Conservation (phyloP, 2,329 filamentous ascomycete species). For the Apiospora hydei region DNA sequence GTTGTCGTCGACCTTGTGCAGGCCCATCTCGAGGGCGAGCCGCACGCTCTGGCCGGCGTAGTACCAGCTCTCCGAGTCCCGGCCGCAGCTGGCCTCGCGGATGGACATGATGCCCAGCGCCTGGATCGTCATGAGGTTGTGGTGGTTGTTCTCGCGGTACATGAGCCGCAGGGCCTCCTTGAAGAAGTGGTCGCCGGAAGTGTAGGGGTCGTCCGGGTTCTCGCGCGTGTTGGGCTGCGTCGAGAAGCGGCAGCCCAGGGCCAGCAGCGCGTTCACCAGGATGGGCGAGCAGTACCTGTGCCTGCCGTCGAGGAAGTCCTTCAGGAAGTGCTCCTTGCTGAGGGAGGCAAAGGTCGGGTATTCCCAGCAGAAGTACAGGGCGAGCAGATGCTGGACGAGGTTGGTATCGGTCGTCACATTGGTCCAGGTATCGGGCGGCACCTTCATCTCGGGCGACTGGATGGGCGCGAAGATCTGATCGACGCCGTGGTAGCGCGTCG, state of each 20-base stretch:
- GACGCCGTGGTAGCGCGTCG: constrained; percentile 47
- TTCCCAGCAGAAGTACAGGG: constrained; percentile 77
- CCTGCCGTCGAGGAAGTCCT: constrained; percentile 67
- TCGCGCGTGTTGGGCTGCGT: constrained; percentile 68
- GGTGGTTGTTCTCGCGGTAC: constrained; percentile 62
- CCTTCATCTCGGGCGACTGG: constrained; percentile 51
- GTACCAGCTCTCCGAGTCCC: constrained; percentile 76
- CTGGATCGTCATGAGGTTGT: constrained; percentile 74
- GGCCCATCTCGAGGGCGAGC: constrained; percentile 74
- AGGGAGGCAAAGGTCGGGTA: constrained; percentile 78
- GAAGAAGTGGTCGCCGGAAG: constrained; percentile 78
- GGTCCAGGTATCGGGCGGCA: constrained; percentile 63
- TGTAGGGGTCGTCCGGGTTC: constrained; percentile 67
- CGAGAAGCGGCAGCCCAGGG: constrained; percentile 74
- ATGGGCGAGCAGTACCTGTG: constrained; percentile 73
- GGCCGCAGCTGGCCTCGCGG: constrained; percentile 74
- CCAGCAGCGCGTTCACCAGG: constrained; percentile 70
- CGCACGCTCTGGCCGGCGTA: constrained; percentile 76
- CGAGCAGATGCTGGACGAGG: constrained; percentile 69
- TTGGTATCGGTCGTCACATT: constrained; percentile 62
- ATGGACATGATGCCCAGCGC: constrained; percentile 80
- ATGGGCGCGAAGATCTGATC: constrained; percentile 58
- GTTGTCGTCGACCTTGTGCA: constrained; percentile 59
- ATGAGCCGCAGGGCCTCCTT: constrained; percentile 71
- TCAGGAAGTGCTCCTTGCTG: constrained; percentile 74